phyloP scores from a whole-genome alignment of 208 protist genomes.

The Wallacemonas sp. region DNA sequence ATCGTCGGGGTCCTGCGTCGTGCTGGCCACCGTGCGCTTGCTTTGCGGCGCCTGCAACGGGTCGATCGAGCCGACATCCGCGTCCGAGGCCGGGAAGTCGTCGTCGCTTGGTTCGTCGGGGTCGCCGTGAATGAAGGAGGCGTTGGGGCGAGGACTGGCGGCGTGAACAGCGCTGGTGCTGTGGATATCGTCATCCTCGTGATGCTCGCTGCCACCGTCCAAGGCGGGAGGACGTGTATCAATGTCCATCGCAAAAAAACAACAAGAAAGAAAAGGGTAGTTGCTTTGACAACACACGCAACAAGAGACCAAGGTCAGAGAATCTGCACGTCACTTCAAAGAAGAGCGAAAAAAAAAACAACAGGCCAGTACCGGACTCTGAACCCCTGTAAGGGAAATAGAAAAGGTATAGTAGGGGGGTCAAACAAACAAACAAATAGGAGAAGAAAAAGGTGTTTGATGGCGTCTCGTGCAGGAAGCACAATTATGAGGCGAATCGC shows the following conservation, averaged over 20 bases:
- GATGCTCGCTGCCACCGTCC: slow-evolving; percentile 8
- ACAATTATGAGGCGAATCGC: too few species aligned
- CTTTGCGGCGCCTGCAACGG: neutral
- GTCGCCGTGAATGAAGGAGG: neutral
- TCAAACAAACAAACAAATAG: too few species aligned
- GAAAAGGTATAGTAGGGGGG: too few species aligned
- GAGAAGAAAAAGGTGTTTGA: slow-evolving; percentile 2
- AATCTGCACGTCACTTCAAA: neutral
- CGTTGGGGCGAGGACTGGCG: slow-evolving; percentile 1
- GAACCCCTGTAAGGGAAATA: too few species aligned
- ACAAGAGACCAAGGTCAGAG: neutral
- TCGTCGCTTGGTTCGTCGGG: slow-evolving; percentile 3
- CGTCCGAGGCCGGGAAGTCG: slow-evolving; percentile 1
- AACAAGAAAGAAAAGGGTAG: neutral
- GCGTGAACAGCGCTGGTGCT: slow-evolving; percentile 43
- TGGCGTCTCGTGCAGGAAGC: too few species aligned
- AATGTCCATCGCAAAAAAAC: neutral
- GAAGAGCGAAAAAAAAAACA: slow-evolving; percentile 5
- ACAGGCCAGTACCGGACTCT: neutral
- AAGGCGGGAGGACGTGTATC: neutral
- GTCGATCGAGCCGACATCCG: slow-evolving; percentile 2
- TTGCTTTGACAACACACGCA: too few species aligned
- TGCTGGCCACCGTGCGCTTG: neutral
- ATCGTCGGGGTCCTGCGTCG: neutral
- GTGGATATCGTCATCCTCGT: slow-evolving; percentile 38